Evolutionary conservation across 1,139 yeast species (phyloP).

Genomic region (Geotrichum carabidarum): DNA sequence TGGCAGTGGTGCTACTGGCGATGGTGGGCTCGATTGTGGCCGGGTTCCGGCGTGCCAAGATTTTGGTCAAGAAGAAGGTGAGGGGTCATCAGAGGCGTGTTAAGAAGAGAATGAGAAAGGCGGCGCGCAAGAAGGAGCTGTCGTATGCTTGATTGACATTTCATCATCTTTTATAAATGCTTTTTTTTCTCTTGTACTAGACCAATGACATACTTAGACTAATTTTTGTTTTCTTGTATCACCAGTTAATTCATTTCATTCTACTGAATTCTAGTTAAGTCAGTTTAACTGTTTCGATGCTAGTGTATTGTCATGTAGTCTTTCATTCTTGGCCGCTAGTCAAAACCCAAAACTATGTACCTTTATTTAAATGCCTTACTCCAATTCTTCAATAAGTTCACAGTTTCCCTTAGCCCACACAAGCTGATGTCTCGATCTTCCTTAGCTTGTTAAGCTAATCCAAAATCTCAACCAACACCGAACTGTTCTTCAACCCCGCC

Average conservation of each 20-base stretch:
- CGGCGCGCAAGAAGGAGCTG: slow-evolving; percentile 12
- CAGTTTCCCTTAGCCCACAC: no score
- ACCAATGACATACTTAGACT: background rate
- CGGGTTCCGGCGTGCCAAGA: slow-evolving; percentile 9
- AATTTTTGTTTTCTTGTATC: background rate
- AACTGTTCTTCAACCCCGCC: slow-evolving; percentile 77
- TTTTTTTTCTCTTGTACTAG: background rate
- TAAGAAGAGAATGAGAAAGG: slow-evolving; percentile 12
- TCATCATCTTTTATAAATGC: background rate
- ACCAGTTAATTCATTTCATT: background rate
- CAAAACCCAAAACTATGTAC: no score
- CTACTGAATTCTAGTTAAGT: no score
- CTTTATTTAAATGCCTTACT: no score
- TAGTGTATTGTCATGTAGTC: no score
- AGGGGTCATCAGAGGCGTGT: slow-evolving; percentile 13
- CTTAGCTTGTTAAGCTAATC: slow-evolving; percentile 28
- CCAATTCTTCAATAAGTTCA: no score
- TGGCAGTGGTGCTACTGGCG: slow-evolving; percentile 15
- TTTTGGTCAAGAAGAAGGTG: slow-evolving; percentile 5
- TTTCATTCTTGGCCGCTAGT: no score
- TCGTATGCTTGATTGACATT: background rate
- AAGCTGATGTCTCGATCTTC: no score
- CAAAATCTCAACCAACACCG: slow-evolving; percentile 62
- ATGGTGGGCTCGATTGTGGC: slow-evolving; percentile 11
- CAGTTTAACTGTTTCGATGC: no score